These are phyloP conservation scores for Lasiodiplodia sp. DNA, from an alignment of 2,329 filamentous ascomycete species.

Conservation along the genomic window DNA sequence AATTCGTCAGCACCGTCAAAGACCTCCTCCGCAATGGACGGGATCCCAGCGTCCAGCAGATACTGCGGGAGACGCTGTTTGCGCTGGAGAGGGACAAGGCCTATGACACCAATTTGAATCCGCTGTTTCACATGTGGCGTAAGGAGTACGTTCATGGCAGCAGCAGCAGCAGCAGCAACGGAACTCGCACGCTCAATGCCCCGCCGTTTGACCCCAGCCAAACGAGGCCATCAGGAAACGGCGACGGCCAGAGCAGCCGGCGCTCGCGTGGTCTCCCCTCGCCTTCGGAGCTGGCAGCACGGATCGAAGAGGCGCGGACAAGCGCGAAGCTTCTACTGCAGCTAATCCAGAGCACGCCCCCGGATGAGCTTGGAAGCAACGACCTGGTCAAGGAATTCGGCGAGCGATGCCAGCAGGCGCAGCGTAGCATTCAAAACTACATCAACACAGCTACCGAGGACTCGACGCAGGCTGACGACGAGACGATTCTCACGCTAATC, in stretches of 20 bases:
- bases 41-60: constrained; percentile 81
- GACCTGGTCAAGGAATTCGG: constrained; percentile 94
- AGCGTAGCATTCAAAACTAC: constrained; percentile 82
- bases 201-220: constrained; percentile 47
- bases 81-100: constrained; percentile 75
- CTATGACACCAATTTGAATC: constrained; percentile 75
- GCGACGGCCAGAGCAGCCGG: neutral
- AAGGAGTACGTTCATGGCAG: constrained; percentile 51
- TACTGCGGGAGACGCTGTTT: constrained; percentile 86
- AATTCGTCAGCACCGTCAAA: constrained; percentile 80
- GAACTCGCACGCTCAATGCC: constrained; percentile 52
- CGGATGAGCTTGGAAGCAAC: constrained; percentile 76
- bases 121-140: constrained; percentile 85
- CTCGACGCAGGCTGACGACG: constrained; percentile 84
- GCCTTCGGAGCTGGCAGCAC: constrained; percentile 77
- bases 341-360: constrained; percentile 84
- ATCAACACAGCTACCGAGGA: constrained; percentile 69
- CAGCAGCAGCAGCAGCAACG: constrained; percentile 38
- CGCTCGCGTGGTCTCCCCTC: constrained; percentile 59
- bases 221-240: neutral
- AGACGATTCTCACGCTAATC: constrained; percentile 91
- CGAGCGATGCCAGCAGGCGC: constrained; percentile 82
- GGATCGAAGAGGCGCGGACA: constrained; percentile 88
- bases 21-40: constrained; percentile 73
- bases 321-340: constrained; percentile 93